Base-by-base conservation (phyloP, 2,329 filamentous ascomycete genomes). In the Tolypocladium tundrense region DNA sequence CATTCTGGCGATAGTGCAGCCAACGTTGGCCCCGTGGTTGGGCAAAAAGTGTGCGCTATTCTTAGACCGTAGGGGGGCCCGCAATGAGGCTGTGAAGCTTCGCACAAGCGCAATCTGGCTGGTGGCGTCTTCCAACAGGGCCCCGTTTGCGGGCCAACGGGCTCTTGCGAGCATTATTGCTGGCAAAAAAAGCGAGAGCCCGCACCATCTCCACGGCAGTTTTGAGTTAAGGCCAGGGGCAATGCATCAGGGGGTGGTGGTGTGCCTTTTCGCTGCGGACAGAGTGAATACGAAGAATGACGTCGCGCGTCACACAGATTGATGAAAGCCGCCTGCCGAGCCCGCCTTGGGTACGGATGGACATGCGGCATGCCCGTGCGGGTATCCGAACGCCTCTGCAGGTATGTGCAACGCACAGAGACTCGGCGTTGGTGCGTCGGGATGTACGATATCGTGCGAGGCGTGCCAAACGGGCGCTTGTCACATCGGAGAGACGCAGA, bases 271-370 rank as follows among this genome's bases (percentile, higher is more conserved):
- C 21, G n/a, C 42, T 1, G 14, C 16, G 14, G 27, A 19, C 8
- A 16, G 48, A n/a, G 48, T 45, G 56, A 54, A 57, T 57, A 57
- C 56, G 56, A 57, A 57, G 51, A 48, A 54, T 57, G 56, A 57
- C 48, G 48, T 51, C 21, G 48, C 13, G 31, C 31, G 48, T 33
- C 48, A 16, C 48, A 27, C 16, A 50, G 27, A 19, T 33, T n/a
- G 45, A 33, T 50, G 27, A 19, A 31, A 50, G 24, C 16, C 43
- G 13, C 43, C 13, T 14, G 7, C 43, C 11, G 43, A 27, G 45
- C 14, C 45, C 14, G 14, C 7, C 13, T 13, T n/a, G 14, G 45
- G 27, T n/a, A 33, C 16, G 45, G 31, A 6, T 19, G 9, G 27
- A 33, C 14, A 11, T 35, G 48, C 31, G 48, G 48, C 48, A 21